Conservation (phyloP, 1,284 basidiomycete species). For the Ceratobasidium sp. region DNA sequence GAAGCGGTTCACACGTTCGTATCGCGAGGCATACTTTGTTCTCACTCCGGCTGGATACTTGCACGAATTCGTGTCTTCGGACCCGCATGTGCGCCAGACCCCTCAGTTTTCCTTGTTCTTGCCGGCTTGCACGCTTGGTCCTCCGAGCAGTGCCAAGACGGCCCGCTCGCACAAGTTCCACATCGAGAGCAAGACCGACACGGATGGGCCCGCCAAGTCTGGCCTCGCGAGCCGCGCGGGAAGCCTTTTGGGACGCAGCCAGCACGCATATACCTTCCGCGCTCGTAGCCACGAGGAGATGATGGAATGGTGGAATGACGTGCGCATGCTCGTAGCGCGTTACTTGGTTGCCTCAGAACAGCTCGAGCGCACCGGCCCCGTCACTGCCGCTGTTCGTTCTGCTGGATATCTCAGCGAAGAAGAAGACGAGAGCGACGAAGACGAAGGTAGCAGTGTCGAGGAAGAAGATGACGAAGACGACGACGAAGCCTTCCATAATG, state of each 20-base stretch:
- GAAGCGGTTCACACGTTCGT: conserved; percentile 93
- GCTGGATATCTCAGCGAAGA: conserved; percentile 85
- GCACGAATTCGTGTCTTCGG: conserved; percentile 87
- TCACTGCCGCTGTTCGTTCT: conserved; percentile 89
- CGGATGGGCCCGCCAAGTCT: conserved; percentile 75
- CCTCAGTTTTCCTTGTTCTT: conserved; percentile 93
- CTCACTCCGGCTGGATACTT: conserved; percentile 96
- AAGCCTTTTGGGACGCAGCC: conserved; percentile 52
- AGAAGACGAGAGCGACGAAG: conserved; percentile 69
- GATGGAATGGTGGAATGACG: conserved; percentile 99
- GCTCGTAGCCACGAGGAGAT: conserved; percentile 92
- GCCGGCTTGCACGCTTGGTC: conserved; percentile 94
- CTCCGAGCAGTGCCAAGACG: conserved; percentile 74
- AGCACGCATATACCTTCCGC: conserved; percentile 90
- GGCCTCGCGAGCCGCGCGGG: conserved; percentile 51
- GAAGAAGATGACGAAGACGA: conserved; percentile 68
- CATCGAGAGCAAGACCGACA: conserved; percentile 79
- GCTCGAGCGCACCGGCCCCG: conserved; percentile 92
- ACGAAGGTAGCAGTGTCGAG: conserved; percentile 76
- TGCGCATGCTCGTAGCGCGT: conserved; percentile 93
- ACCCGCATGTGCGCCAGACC: conserved; percentile 68
- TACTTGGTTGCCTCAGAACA: conserved; percentile 95
- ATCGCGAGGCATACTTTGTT: conserved; percentile 90
- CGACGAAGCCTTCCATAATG: conserved; percentile 57
- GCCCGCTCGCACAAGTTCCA: conserved; percentile 94